These are phyloP conservation scores for Rhynchosporium secalis DNA, from an alignment of 2,329 filamentous ascomycete species.

Conservation along the genomic window DNA sequence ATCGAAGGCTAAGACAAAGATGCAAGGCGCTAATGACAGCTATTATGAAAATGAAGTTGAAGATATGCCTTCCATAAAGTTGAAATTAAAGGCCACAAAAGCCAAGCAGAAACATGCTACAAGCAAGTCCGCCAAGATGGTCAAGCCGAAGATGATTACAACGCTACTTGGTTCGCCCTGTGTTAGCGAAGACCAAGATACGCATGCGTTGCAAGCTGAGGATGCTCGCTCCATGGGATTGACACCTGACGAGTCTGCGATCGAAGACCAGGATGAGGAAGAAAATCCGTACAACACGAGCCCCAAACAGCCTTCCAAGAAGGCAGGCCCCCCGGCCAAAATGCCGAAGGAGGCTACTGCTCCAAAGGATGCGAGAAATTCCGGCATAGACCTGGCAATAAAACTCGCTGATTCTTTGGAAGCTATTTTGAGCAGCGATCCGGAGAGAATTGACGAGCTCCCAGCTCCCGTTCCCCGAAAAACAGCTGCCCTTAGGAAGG, in stretches of 20 bases:
- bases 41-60: conserved; percentile 7
- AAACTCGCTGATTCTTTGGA: conserved; percentile 8
- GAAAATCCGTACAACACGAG: conserved; percentile 15
- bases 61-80: background rate
- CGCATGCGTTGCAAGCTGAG: conserved; percentile 3
- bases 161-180: background rate
- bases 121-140: background rate
- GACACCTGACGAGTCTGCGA: background rate
- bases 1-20: conserved; percentile 15
- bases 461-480: background rate
- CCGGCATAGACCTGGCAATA: conserved; percentile 12
- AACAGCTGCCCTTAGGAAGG: background rate
- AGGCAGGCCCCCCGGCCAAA: background rate
- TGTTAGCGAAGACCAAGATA: background rate
- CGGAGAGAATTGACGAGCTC: background rate
- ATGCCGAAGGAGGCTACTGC: background rate
- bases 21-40: conserved; percentile 12
- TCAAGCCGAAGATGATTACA: too few relatives aligned
- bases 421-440: background rate
- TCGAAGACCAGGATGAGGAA: background rate
- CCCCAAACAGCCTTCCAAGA: background rate
- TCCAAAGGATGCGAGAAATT: conserved; percentile 5
- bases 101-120: background rate
- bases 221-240: conserved; percentile 1
- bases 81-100: background rate